Conservation (phyloP, 2,329 filamentous ascomycete species). For the Pseudogymnoascus sp. region DNA sequence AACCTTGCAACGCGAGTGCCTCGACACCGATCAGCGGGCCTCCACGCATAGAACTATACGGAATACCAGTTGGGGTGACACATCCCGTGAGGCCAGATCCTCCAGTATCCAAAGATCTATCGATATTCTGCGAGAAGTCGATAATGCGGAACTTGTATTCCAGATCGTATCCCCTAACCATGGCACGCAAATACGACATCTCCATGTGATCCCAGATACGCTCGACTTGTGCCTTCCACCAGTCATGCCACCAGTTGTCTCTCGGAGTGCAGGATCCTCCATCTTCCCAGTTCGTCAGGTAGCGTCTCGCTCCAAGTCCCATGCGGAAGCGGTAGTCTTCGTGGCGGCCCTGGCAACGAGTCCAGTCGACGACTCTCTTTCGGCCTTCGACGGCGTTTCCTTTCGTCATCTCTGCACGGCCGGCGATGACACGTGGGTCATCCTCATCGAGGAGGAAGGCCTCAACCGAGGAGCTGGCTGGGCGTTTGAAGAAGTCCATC, state of each 20-base stretch:
- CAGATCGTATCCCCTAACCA: constrained; percentile 48
- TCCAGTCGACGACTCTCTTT: constrained; percentile 43
- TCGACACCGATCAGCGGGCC: constrained; percentile 58
- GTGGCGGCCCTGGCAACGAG: constrained; percentile 54
- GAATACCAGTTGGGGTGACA: constrained; percentile 59
- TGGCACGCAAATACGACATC: constrained; percentile 49
- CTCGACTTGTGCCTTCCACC: constrained; percentile 45
- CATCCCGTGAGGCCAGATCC: constrained; percentile 57
- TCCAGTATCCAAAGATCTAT: constrained; percentile 45
- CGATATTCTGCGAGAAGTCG: constrained; percentile 69
- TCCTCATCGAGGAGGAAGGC: constrained; percentile 56
- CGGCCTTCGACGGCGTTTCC: constrained; percentile 28
- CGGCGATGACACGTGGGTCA: constrained; percentile 42
- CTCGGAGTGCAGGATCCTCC: constrained; percentile 47
- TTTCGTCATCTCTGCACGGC: constrained; percentile 41
- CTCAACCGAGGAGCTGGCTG: constrained; percentile 56
- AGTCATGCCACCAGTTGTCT: constrained; percentile 49
- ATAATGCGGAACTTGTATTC: constrained; percentile 49
- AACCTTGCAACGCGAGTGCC: constrained; percentile 59
- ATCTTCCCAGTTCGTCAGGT: constrained; percentile 54
- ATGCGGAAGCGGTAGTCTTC: constrained; percentile 45
- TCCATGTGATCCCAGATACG: constrained; percentile 64
- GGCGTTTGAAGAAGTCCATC: constrained; percentile 35
- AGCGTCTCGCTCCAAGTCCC: constrained; percentile 47
- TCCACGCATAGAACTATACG: constrained; percentile 55